Evolutionary conservation across 129 eudicot genomes (phyloP).

Genomic region (Artemisia annua): DNA sequence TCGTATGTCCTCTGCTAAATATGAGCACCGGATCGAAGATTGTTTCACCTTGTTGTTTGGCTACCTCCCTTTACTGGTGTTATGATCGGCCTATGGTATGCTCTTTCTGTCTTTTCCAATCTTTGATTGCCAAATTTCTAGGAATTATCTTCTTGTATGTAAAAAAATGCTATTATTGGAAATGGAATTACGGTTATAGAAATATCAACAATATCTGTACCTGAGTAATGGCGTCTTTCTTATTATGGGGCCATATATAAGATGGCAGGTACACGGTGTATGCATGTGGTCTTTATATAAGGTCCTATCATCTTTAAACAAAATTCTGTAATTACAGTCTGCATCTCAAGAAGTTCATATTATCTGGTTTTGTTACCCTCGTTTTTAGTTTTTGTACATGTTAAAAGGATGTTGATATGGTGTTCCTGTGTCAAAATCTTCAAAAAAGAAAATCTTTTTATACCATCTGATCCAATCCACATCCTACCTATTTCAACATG

Average conservation of each 20-base stretch:
- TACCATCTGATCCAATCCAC: too few relatives aligned
- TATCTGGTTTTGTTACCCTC: background rate
- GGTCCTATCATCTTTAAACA: background rate
- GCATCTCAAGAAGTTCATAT: background rate
- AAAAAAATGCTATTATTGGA: too few relatives aligned
- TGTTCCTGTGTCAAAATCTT: background rate
- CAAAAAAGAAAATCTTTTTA: too few relatives aligned
- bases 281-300: too few relatives aligned
- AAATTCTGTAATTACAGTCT: background rate
- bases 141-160: too few relatives aligned
- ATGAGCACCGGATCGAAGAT: background rate
- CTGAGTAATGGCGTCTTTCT: too few relatives aligned
- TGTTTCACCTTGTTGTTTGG: background rate
- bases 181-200: too few relatives aligned
- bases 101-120: background rate
- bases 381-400: background rate
- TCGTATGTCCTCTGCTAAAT: background rate
- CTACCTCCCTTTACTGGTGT: background rate
- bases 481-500: background rate
- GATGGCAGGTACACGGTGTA: too few relatives aligned
- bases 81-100: conserved; percentile 5
- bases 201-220: too few relatives aligned
- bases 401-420: background rate
- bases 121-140: background rate
- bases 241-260: too few relatives aligned